Evolutionary conservation across 257 asterid species (phyloP), one percentile per base, ranked within the genome.

Genomic region (Solanum pinnatisectum): DNA sequence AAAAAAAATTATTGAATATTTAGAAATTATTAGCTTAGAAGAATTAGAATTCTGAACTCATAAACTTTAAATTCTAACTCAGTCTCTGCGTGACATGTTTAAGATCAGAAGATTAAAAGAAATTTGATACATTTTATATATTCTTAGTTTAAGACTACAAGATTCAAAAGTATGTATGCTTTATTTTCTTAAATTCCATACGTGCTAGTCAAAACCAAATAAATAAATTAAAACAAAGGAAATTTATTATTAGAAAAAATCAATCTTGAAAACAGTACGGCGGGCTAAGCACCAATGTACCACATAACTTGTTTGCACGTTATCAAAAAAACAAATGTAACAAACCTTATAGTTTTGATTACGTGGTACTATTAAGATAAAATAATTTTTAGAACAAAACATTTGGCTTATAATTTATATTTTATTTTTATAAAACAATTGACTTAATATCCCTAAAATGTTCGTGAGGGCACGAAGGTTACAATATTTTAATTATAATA

Each of bases 391-490:
- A 30, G 60, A 73, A 44, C 39, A 37, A 87, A 88, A 18, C 6
- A 72, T 40, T 88, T 88, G 91, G 88, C 90, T 88, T 77, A 32
- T 44, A 63, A 36, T 36, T 73, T 71, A 15, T 14, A 18, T 5
- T 73, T 73, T 10, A 10, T 15, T 25, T 74, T 11, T 22, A 39
- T 63, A 42, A 60, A 88, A 15, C 16, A 78, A 40, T 88, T 90
- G 90, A 90, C 91, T 88, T 84, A 4, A 76, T 32, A 9, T 25
- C 30, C 59, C 25, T 13, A 82, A 60, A 14, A 88, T 71, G 88
- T 89, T 91, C 88, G 91, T 91, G 93, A 40, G 77, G 89, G 87
- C 88, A 91, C 90, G 90, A 89, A 92, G 92, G 87, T 33, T 71
- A 71, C 85, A 59, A 82, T 52, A 73, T 68, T 30, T 65, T 40